These are phyloP conservation scores for Starmerella geochares DNA, from an alignment of 805 yeast genomes.

Conservation along the genomic window DNA sequence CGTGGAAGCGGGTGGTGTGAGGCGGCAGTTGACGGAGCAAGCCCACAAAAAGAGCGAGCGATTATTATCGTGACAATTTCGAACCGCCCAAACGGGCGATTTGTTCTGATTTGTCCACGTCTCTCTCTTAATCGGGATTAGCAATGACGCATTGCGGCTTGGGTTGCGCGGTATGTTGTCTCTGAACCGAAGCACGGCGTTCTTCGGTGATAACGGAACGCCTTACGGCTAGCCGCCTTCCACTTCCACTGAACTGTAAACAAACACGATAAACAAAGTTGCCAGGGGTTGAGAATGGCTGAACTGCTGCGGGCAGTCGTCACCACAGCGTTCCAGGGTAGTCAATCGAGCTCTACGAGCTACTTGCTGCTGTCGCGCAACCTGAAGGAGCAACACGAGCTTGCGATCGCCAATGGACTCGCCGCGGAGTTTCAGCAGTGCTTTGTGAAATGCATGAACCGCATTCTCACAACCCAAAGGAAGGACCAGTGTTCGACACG, in stretches of 20 bases:
- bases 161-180: background rate
- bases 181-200: background rate
- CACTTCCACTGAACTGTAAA: background rate
- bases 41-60: no score
- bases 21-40: no score
- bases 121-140: background rate
- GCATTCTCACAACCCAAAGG: constrained; percentile 63
- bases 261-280: background rate
- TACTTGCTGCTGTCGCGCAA: constrained; percentile 10
- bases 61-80: no score
- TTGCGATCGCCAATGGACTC: constrained; percentile 4
- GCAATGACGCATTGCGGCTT: background rate
- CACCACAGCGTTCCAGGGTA: constrained; percentile 18
- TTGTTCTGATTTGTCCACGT: background rate
- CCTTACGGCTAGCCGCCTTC: no score
- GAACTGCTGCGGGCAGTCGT: constrained; percentile 9
- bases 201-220: no score
- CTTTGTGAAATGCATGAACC: constrained; percentile 54
- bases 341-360: constrained; percentile 14
- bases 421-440: constrained; percentile 42
- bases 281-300: background rate
- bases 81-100: background rate
- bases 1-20: no score
- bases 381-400: constrained; percentile 11
- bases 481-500: constrained; percentile 80